phyloP scores from a whole-genome alignment of 768 basidiomycete species.

The Tricholoma bakamatsutake region DNA sequence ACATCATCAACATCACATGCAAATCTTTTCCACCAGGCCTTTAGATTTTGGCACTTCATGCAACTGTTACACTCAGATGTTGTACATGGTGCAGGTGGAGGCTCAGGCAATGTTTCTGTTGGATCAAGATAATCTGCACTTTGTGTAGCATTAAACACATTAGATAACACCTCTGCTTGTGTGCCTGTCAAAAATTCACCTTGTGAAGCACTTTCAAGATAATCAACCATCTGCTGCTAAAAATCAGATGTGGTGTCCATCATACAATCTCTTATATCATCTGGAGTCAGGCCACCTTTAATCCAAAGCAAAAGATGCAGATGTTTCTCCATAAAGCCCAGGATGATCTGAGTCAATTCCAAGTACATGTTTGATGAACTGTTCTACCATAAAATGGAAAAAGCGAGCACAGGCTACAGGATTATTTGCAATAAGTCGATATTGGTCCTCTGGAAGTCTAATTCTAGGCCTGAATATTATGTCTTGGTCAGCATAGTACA shows the following conservation, averaged over 20 bases:
- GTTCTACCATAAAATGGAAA: slow-evolving; percentile 2
- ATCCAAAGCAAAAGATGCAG: slow-evolving; percentile 29
- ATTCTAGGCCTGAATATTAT: slow-evolving; percentile 15
- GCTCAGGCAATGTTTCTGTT: slow-evolving; percentile 16
- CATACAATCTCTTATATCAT: slow-evolving; percentile 18
- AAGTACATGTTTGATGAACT: slow-evolving; percentile 9
- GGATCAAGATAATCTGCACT: slow-evolving; percentile 18
- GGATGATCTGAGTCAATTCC: slow-evolving; percentile 12
- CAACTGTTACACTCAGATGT: slow-evolving; percentile 9
- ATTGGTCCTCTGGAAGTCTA: background rate
- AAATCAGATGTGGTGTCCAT: slow-evolving; percentile 8
- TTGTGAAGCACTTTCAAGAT: slow-evolving; percentile 1
- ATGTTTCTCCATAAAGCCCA: slow-evolving; percentile 23
- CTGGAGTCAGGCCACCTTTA: slow-evolving; percentile 19
- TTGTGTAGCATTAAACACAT: slow-evolving; percentile 14
- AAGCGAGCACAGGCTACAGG: background rate
- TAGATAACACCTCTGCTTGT: background rate
- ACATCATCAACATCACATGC: slow-evolving; percentile 22
- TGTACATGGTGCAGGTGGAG: slow-evolving; percentile 14
- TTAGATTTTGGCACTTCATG: slow-evolving; percentile 10
- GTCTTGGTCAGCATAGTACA: slow-evolving; percentile 26
- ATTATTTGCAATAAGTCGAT: slow-evolving; percentile 2
- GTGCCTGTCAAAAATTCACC: slow-evolving; percentile 5
- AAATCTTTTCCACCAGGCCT: slow-evolving; percentile 14
- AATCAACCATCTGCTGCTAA: slow-evolving; percentile 2